Base-by-base conservation (phyloP, 1,284 basidiomycete genomes). In the Irpex rosettiformis region DNA sequence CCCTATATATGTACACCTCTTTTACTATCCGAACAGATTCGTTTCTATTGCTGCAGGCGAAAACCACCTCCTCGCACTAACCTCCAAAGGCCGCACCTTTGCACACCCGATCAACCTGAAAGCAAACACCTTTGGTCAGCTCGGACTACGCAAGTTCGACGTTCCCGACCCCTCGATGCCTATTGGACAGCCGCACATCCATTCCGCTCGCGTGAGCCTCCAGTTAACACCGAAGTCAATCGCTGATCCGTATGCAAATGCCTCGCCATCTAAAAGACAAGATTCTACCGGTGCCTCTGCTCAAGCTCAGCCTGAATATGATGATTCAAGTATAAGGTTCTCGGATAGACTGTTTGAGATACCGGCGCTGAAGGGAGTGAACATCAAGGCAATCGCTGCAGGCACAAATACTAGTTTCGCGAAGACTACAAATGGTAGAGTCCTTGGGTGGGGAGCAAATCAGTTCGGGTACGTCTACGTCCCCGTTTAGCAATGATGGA, bases 381-480 rank as follows among this genome's bases (percentile, higher is more conserved):
- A 82, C 37, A 76, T 84, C 43, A 82, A 79, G 10, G 87, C 94
- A 70, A 79, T 95, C 48, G 86, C 88, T 18, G 84, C 93, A 3
- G 92, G 93, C 3, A 79, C 79, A 47, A 80, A 87, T 58, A 88
- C 83, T 55, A 93, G 89, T 64, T 92, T 93, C 70, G 85, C 82
- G 28, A 77, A 86, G 57, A 88, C 93, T 4, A 67, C 76, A 3
- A 76, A 79, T 5, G 94, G 94, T 1, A 78, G 87, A 48, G 92
- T 96, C 3, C 81, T 98, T n/a, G 91, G 87, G 0, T 95, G 91
- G 84, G 94, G 94, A 52, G 91, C 91, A 0, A 96, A 96, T 70
- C 87, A 91, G 62, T 88, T 80, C 64, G 91, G 93, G 86, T 89
- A 63, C 57, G 79, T 66, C 24, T 53, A 24, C 51, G 27, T 10